Base-by-base conservation (phyloP, 208 protist genomes). In the Leishmania aethiopica region DNA sequence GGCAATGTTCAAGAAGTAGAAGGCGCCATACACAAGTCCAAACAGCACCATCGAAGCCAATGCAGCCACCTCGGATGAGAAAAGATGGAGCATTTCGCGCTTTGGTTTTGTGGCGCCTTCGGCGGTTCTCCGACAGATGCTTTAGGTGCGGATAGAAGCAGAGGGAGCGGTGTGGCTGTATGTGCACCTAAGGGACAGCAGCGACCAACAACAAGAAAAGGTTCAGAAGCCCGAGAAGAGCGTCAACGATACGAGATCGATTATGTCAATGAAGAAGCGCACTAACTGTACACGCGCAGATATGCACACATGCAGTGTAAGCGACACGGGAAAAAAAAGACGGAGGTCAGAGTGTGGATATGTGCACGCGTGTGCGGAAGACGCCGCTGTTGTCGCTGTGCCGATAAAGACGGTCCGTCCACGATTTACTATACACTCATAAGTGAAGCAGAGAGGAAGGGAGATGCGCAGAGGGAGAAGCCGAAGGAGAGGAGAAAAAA, bases 21-120 rank as follows among this genome's bases (percentile, higher is more conserved):
- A 72, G 42, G 69, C 37, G 32, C 59, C 70, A n/a, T 85, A 78
- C 40, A 72, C 45, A 62, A 82, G 37, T n/a, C 79, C 37, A 57
- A 79, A 84, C 10, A 84, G 74, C 7, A 83, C 42, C 28, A 86
- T 71, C 5, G 78, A 80, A 3, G 75, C 74, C 32, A 82, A 60
- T 10, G 93, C 91, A 22, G 84, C 69, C 8, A 86, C 81, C 86
- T 96, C 93, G 0, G 91, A 94, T 47, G 90, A 79, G 67, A 88
- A 89, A 13, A 89, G 67, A 72, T 96, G 93, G 55, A 96, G 78
- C 93, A 96, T 96, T 10, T 69, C 17, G 32, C 15, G 11, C 28
- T 13, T 28, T 74, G 5, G 35, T 0, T 8, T 6, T 55, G n/a
- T 53, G 28, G 35, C 13, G 22, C 13, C 13, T 74, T 15, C 32